Evolutionary conservation across 495 filamentous ascomycete genomes (phyloP).

Genomic region (Penicillium nucicola): DNA sequence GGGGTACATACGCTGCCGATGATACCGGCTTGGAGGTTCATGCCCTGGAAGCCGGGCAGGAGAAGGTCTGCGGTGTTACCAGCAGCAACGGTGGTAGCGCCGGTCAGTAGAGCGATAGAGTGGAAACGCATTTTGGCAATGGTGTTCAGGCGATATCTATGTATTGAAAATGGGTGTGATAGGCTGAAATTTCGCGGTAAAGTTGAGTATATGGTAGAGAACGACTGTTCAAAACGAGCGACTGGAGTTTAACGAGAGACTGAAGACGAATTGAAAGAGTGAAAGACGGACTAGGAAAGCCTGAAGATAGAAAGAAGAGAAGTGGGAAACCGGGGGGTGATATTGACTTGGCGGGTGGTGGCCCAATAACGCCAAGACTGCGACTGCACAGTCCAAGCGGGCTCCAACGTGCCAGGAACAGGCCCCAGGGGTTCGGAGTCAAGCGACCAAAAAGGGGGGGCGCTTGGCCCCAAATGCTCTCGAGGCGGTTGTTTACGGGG

Average conservation of each 20-base stretch:
- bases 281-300: constrained; percentile 5
- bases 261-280: constrained; percentile 14
- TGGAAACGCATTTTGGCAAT: constrained; percentile 28
- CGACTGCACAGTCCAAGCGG: not conserved
- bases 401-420: constrained; percentile 9
- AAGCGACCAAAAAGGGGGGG: not conserved
- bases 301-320: constrained; percentile 10
- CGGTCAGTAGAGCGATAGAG: constrained; percentile 24
- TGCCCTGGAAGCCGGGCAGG: constrained; percentile 26
- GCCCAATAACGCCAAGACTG: not conserved
- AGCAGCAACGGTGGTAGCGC: constrained; percentile 27
- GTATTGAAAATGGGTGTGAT: constrained; percentile 11
- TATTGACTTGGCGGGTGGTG: constrained; percentile 10
- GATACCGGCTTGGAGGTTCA: constrained; percentile 22
- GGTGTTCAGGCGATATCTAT: constrained; percentile 4
- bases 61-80: constrained; percentile 29
- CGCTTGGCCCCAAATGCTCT: not conserved
- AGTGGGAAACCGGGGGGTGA: constrained; percentile 1
- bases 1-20: constrained; percentile 21
- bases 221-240: constrained; percentile 29
- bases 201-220: constrained; percentile 14
- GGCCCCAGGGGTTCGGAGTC: constrained; percentile 18
- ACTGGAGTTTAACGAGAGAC: constrained; percentile 25
- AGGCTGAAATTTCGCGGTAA: constrained; percentile 24
- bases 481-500: not conserved